These are phyloP conservation scores for Pascua guehoae DNA, from an alignment of 1,284 basidiomycete genomes.

Conservation along the genomic window DNA sequence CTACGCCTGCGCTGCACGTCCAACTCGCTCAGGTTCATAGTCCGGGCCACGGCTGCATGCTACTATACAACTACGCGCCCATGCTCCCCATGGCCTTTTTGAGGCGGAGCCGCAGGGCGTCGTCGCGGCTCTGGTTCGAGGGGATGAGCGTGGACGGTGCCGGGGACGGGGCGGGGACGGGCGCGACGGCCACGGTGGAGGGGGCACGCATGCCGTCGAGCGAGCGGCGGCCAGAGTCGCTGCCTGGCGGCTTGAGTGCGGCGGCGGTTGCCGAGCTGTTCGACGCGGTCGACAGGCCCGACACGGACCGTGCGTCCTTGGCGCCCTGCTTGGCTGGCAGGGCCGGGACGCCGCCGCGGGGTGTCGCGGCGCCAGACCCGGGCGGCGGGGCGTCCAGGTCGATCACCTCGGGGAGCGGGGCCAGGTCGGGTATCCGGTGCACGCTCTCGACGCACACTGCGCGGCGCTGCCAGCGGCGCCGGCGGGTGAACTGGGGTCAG, in stretches of 20 bases:
- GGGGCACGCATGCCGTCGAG: too few relatives aligned
- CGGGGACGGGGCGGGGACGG: conserved; percentile 4
- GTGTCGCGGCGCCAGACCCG: conserved; percentile 5
- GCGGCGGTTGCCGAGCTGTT: too few relatives aligned
- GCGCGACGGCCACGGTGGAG: conserved; percentile 11
- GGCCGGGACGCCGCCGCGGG: background rate
- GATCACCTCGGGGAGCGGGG: conserved; percentile 1
- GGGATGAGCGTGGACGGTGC: conserved; percentile 1
- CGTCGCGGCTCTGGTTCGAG: conserved; percentile 26
- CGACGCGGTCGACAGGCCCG: too few relatives aligned
- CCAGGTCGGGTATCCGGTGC: conserved; percentile 48
- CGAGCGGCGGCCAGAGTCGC: too few relatives aligned
- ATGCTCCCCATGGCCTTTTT: conserved; percentile 49
- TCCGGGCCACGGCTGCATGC: background rate
- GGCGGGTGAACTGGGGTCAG: conserved; percentile 66
- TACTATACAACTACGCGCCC: conserved; percentile 29
- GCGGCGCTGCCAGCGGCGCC: conserved; percentile 75
- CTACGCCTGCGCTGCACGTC: too few relatives aligned
- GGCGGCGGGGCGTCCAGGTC: conserved; percentile 20
- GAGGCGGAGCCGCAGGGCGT: conserved; percentile 42
- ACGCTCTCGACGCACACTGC: conserved; percentile 71
- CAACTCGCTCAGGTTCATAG: too few relatives aligned
- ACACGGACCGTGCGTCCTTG: too few relatives aligned
- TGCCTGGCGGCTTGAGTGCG: background rate
- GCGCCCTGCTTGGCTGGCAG: background rate